These are phyloP conservation scores for Dipteronia sinensis DNA, from an alignment of 345 rosid species.

Conservation along the genomic window DNA sequence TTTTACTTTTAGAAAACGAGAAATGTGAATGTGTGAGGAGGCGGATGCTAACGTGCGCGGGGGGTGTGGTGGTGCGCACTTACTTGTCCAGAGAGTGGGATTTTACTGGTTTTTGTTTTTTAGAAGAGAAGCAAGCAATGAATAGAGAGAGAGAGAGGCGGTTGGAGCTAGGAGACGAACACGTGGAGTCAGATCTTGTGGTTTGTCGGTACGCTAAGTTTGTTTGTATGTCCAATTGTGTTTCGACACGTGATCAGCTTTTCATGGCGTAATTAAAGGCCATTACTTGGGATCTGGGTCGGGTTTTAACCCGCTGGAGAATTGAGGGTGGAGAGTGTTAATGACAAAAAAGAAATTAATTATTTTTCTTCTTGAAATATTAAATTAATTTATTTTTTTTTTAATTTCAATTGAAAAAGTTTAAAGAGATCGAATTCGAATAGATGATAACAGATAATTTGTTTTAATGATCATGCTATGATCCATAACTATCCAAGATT, in stretches of 20 bases:
- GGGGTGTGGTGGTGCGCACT: not conserved
- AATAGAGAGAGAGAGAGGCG: not conserved
- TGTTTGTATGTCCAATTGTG: not conserved
- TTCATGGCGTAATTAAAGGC: not conserved
- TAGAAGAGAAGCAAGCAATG: too few relatives aligned
- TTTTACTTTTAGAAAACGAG: not conserved
- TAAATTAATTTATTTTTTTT: too few relatives aligned
- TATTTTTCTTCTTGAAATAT: too few relatives aligned
- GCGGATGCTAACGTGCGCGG: conserved; percentile 27
- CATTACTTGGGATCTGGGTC: not conserved
- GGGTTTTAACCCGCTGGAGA: too few relatives aligned
- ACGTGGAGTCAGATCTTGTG: conserved; percentile 19
- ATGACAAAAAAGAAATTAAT: too few relatives aligned
- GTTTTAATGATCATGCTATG: too few relatives aligned
- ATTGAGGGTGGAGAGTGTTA: too few relatives aligned
- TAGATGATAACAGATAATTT: too few relatives aligned
- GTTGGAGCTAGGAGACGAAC: conserved; percentile 15
- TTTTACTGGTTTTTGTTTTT: not conserved
- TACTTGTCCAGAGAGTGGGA: not conserved
- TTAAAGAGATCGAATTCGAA: too few relatives aligned
- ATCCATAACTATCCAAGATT: too few relatives aligned
- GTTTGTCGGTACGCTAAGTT: not conserved
- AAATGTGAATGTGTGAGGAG: not conserved
- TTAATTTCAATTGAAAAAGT: too few relatives aligned
- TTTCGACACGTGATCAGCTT: not conserved